A percentile compares a stretch with the other conserved stretches of the same genome.
Evolutionary conservation across 371 early-diverging fungal genomes (phyloP).

Genomic region (Rhizopus microsporus): DNA sequence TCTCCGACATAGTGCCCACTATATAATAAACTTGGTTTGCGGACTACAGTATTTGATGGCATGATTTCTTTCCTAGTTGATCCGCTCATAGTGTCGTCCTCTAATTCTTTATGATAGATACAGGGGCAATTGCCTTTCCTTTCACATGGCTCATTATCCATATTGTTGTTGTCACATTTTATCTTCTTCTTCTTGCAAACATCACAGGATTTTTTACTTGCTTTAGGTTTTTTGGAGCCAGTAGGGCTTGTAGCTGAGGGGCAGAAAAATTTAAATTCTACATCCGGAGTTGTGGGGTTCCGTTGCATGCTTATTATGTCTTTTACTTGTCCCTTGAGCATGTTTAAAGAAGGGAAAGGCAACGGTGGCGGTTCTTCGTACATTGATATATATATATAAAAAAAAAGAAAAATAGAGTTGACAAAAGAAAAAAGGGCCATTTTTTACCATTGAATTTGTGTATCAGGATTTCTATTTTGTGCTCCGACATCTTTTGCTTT

Average conservation of each 20-base stretch:
- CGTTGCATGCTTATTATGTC: slow-evolving; percentile 14
- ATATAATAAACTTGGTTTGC: slow-evolving; percentile 20
- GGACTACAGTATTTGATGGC: slow-evolving; percentile 21
- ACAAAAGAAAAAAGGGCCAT: not conserved
- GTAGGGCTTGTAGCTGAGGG: not conserved
- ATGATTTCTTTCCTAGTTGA: slow-evolving; percentile 3
- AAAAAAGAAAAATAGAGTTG: slow-evolving; percentile 5
- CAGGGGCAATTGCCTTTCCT: slow-evolving; percentile 16
- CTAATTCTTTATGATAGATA: slow-evolving; percentile 15
- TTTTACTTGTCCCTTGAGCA: slow-evolving; percentile 11
- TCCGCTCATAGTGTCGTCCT: slow-evolving; percentile 1
- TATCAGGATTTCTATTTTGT: too few species aligned
- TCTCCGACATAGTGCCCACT: slow-evolving; percentile 28
- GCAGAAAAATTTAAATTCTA: slow-evolving; percentile 12
- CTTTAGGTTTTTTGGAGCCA: slow-evolving; percentile 3
- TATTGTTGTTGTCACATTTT: slow-evolving; percentile 20
- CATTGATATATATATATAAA: slow-evolving; percentile 10
- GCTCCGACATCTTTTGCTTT: too few species aligned
- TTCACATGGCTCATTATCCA: slow-evolving; percentile 14
- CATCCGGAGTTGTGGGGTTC: slow-evolving; percentile 18
- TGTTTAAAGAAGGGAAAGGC: slow-evolving; percentile 25
- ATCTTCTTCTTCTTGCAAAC: slow-evolving; percentile 23
- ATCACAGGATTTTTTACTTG: slow-evolving; percentile 19
- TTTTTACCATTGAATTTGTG: not conserved
- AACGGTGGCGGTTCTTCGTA: slow-evolving; percentile 16